Evolutionary conservation across 805 yeast species (phyloP), one percentile per base, ranked within the genome.

Genomic region (Saturnispora ahearnii): DNA sequence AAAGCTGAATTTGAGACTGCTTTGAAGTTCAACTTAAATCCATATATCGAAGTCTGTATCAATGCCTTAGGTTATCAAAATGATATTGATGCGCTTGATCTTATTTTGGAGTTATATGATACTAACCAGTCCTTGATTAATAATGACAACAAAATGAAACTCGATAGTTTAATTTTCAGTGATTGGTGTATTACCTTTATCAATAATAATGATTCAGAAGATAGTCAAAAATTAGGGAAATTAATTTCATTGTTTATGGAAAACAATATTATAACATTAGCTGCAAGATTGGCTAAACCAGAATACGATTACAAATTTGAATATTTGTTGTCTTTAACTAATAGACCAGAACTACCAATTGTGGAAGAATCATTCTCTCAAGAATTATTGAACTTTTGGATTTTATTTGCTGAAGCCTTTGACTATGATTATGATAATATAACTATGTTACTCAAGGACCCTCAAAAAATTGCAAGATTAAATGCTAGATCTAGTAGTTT

Each of bases 331-430:
- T 70, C 70, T 47, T 59, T 85, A 46, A 78, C 89, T 0, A 72
- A 74, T 51, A 73, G 74, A 46, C 80, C 82, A 1, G 78, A 82
- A 3, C 53, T 63, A 5, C 84, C 93, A 0, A 70, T 81, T 3
- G 56, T 69, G 1, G 84, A 84, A 36, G 95, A 85, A 61, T 62
- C 64, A 13, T 68, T 82, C 7, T 77, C 82, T 0, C 70, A 65
- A 40, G 75, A 72, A 50, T 72, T 84, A 59, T 69, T 82, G 8
- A 76, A 78, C 32, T 82, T 85, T 59, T 86, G 95, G 95, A 72
- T 76, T 45, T 82, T 80, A 48, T 64, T 84, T 31, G 75, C 81
- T 6, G 88, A 82, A 50, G 67, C 73, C 1, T 78, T 76, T 53
- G 62, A 69, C 36, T 79, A 73, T 56, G 82, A 79, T 53, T 66